Percentiles rank a stretch among this genome's conserved stretches.
Evolutionary conservation across 2,329 filamentous ascomycete species (phyloP).

Genomic region (Taxawa tesnikishii): DNA sequence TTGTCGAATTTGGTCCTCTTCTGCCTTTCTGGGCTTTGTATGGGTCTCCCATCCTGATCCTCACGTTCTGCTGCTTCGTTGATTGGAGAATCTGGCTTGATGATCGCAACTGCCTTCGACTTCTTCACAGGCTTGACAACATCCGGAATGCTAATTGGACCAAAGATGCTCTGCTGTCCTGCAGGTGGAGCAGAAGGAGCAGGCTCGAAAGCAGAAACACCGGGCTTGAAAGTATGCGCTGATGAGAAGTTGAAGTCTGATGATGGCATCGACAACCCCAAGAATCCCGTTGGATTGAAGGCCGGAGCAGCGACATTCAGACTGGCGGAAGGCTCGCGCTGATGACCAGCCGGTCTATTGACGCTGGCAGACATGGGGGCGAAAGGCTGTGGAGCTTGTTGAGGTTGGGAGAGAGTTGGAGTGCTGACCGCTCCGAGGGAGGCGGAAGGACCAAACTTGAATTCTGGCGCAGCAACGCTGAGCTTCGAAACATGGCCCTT

Average conservation of each 20-base stretch:
- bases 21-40: slow-evolving; percentile 53
- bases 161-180: slow-evolving; percentile 20
- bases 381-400: slow-evolving; percentile 4
- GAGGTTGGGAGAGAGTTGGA: background rate
- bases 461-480: slow-evolving; percentile 82
- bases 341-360: slow-evolving; percentile 13
- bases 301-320: slow-evolving; percentile 49
- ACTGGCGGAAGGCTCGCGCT: slow-evolving; percentile 15
- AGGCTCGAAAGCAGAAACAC: slow-evolving; percentile 12
- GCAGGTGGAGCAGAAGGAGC: slow-evolving; percentile 24
- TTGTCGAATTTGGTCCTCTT: slow-evolving; percentile 60
- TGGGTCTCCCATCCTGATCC: slow-evolving; percentile 48
- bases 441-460: slow-evolving; percentile 57
- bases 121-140: slow-evolving; percentile 55
- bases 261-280: slow-evolving; percentile 10
- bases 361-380: slow-evolving; percentile 7
- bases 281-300: slow-evolving; percentile 20
- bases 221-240: slow-evolving; percentile 16
- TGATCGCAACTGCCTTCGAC: slow-evolving; percentile 74
- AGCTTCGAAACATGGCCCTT: slow-evolving; percentile 47
- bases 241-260: slow-evolving; percentile 25
- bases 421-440: slow-evolving; percentile 20
- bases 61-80: slow-evolving; percentile 26
- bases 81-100: slow-evolving; percentile 30
- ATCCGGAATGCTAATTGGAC: slow-evolving; percentile 48